These are phyloP conservation scores for Rhytidiadelphus loreus DNA, from an alignment of 225 moss, liverwort and hornwort genomes.

Conservation along the genomic window DNA sequence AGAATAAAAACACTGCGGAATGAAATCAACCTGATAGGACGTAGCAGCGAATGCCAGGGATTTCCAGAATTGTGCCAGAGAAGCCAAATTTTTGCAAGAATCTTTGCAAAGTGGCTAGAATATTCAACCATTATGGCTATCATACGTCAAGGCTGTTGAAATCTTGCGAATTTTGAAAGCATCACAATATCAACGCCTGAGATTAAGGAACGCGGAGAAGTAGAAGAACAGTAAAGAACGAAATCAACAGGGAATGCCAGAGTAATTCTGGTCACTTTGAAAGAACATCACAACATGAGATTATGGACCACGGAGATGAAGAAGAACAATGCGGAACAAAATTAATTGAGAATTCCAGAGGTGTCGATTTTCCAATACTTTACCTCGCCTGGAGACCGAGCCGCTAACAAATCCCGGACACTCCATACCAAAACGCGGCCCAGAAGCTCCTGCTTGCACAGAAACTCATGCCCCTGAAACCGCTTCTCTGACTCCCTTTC, in stretches of 20 bases:
- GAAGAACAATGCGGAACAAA: neutral
- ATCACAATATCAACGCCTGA: neutral
- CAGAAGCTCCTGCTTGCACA: slow-evolving; percentile 35
- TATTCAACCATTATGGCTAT: neutral
- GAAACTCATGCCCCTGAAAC: slow-evolving; percentile 28
- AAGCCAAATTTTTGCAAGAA: neutral
- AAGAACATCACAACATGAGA: neutral
- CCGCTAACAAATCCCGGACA: slow-evolving; percentile 19
- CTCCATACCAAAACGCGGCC: slow-evolving; percentile 22
- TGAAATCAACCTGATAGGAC: neutral
- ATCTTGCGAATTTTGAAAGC: neutral
- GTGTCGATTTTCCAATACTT: neutral
- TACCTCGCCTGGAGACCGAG: slow-evolving; percentile 29
- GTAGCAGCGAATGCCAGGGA: neutral
- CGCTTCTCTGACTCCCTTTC: slow-evolving; percentile 35
- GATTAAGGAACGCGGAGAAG: neutral
- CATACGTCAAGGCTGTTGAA: neutral
- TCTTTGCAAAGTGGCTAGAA: neutral
- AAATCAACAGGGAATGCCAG: neutral
- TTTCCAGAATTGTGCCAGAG: neutral
- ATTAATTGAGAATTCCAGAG: neutral
- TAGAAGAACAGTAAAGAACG: neutral
- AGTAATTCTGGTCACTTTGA: neutral
- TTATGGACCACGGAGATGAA: neutral
- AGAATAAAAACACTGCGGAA: neutral